Conservation (phyloP, 164 flowering plant genomes). For the Stephania cephalantha region DNA sequence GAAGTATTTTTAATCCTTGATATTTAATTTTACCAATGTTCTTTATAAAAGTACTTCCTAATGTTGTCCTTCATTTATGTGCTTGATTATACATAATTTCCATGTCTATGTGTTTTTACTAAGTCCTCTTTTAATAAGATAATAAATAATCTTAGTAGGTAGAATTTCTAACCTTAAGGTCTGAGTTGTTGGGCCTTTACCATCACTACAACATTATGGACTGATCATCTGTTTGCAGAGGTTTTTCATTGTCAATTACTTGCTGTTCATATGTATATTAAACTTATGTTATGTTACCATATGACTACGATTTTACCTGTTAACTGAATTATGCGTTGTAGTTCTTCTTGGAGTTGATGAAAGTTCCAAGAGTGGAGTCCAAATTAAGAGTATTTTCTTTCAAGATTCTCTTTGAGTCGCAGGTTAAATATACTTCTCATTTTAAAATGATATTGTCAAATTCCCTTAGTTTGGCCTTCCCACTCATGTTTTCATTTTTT, state of each 20-base stretch:
- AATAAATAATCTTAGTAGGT: too few species aligned
- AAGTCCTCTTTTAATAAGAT: too few species aligned
- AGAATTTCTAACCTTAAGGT: too few species aligned
- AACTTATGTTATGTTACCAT: neutral
- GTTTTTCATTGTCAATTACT: neutral
- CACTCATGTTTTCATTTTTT: conserved; percentile 3
- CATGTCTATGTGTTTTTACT: too few species aligned
- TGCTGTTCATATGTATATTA: neutral
- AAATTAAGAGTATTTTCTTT: conserved; percentile 85
- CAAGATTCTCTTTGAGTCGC: conserved; percentile 82
- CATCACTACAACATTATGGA: too few species aligned
- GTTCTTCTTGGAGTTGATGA: conserved; percentile 94
- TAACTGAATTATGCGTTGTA: conserved; percentile 24
- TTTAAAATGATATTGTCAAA: neutral
- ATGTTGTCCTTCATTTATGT: neutral
- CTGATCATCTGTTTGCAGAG: neutral
- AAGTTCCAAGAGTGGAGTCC: conserved; percentile 91
- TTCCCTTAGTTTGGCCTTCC: conserved; percentile 2
- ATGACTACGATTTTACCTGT: neutral
- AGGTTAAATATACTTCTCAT: conserved; percentile 42
- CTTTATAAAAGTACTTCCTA: too few species aligned
- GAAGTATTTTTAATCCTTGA: neutral
- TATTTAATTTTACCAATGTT: too few species aligned
- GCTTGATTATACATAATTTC: neutral
- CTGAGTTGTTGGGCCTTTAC: too few species aligned